These are phyloP conservation scores for Effrenium voratum DNA, from an alignment of 73 alveolate species.

Conservation along the genomic window DNA sequence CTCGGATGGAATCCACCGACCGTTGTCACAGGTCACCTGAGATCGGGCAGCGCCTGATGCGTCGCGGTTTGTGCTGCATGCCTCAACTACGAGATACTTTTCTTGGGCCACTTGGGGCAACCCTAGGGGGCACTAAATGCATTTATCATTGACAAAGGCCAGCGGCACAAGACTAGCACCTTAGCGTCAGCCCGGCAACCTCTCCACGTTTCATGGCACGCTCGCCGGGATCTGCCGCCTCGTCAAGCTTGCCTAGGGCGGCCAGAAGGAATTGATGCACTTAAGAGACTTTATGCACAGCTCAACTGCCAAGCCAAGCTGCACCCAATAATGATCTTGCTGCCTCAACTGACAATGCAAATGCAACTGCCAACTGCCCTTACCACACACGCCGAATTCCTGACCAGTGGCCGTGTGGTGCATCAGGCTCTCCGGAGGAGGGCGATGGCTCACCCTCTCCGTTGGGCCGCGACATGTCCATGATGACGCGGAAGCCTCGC, in stretches of 20 bases:
- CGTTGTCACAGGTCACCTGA: constrained; percentile 80
- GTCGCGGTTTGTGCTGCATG: too few species aligned
- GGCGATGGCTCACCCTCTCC: constrained; percentile 7
- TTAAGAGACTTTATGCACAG: too few species aligned
- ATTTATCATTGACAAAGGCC: too few species aligned
- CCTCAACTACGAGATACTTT: too few species aligned
- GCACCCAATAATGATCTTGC: constrained; percentile 83
- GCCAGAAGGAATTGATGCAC: too few species aligned
- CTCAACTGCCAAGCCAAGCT: neutral
- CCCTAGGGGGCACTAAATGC: too few species aligned
- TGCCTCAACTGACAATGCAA: neutral
- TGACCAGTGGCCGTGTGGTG: constrained; percentile 77
- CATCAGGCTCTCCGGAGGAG: constrained; percentile 3
- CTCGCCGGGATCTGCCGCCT: neutral
- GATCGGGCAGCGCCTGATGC: too few species aligned
- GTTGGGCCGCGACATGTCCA: constrained; percentile 65
- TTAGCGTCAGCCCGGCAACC: neutral
- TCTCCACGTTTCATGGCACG: constrained; percentile 70
- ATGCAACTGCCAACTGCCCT: neutral
- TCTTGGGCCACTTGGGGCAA: too few species aligned
- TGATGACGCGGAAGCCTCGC: constrained; percentile 72
- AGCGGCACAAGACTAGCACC: too few species aligned
- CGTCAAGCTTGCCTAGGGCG: constrained; percentile 59
- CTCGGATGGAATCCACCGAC: constrained; percentile 83
- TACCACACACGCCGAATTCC: neutral